Evolutionary conservation across 345 rosid genomes (phyloP), one percentile per base, ranked within the genome.

Genomic region (Conringia planisiliqua): DNA sequence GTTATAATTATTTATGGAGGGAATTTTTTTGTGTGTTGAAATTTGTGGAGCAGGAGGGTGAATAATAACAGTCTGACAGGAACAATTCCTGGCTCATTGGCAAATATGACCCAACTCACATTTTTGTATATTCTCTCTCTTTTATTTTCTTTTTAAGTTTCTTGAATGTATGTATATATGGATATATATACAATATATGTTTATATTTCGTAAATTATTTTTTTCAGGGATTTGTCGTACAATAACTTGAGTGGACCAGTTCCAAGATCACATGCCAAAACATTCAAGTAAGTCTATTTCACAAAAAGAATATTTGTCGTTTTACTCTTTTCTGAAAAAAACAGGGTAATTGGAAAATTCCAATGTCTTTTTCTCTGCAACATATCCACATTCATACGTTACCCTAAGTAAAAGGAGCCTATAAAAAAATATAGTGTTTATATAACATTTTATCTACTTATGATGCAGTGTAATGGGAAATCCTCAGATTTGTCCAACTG

Each of bases 51-150:
- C 88, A 92, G 98, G 89, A 86, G 91, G 83, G 71, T 95, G 74
- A 89, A 88, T 76, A 85, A 84, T 50, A 95, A 95, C 82, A 89
- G 90, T 55, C 80, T 95, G 40, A 43, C 84, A 33, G 98, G 92
- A 77, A 73, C 80, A 58, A 86, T 90, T 65, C 98, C 99, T 78
- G 54, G 84, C 20, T 79, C 92, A 67, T 80, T 95, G 79, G 87
- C 85, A 10, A 87, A 84, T 83, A 87, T 89, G 90, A 77, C 90
- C 62, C 90, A 83, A 78, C 98, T 95, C 62, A 68, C 87, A 71
- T 90, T 95, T 68, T 78, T 92, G 99, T 95, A 85, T 26, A 79
- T 77, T 78, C 63, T 75, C 84, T 62, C 38, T 24, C 63, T 40
- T 74, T 51, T 26, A 2, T 70, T 70, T 39, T 76, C 0, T 42